Conservation (phyloP, 768 basidiomycete species). For the Chlorophyllum brunneum region DNA sequence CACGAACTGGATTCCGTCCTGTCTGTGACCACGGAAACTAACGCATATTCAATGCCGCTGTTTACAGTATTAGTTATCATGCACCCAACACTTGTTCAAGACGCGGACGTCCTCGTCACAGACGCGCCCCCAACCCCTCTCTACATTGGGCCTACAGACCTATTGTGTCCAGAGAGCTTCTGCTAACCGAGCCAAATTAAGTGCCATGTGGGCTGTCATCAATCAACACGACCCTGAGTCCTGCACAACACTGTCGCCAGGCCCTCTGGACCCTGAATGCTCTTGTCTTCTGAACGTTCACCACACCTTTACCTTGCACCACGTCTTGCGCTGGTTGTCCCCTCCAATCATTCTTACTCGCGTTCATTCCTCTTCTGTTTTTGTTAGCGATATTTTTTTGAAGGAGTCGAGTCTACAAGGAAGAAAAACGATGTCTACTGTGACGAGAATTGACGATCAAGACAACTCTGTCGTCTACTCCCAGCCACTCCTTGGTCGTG, state of each 20-base stretch:
- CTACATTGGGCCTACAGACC: too few relatives aligned
- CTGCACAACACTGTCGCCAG: neutral
- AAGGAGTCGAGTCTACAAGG: neutral
- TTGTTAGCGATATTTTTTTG: neutral
- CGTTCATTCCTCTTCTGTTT: neutral
- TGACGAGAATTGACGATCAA: conserved; percentile 2
- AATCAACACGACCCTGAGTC: too few relatives aligned
- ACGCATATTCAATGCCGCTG: too few relatives aligned
- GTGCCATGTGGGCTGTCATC: too few relatives aligned
- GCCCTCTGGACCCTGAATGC: neutral
- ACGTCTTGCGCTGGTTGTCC: neutral
- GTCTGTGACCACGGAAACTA: too few relatives aligned
- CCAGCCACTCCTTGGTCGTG: neutral
- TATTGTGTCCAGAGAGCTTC: neutral
- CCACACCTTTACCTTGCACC: too few relatives aligned
- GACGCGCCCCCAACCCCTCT: too few relatives aligned
- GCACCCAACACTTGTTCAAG: too few relatives aligned
- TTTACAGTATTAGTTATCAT: too few relatives aligned
- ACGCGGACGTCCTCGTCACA: too few relatives aligned
- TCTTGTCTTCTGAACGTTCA: neutral
- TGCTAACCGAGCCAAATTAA: neutral
- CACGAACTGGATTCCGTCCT: too few relatives aligned
- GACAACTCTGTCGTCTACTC: conserved; percentile 5
- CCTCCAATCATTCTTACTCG: neutral
- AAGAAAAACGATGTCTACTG: neutral